Evolutionary conservation across 495 filamentous ascomycete genomes (phyloP).

Genomic region (Melanomma pulvis-pyrius): DNA sequence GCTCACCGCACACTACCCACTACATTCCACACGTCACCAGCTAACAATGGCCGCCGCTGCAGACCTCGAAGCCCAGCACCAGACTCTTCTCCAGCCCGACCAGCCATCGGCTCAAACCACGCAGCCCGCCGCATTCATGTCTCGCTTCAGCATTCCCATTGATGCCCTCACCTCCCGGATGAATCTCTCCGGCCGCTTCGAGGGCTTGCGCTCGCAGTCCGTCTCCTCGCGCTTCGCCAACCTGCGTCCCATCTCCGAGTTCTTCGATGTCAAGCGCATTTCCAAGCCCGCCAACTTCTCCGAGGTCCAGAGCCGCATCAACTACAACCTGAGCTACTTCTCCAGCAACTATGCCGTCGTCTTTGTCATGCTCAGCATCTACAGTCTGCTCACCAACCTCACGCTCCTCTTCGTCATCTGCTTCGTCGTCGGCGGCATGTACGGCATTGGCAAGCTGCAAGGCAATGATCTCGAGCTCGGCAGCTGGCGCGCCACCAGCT

Average conservation of each 20-base stretch:
- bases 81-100: constrained; percentile 19
- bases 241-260: constrained; percentile 87
- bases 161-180: constrained; percentile 88
- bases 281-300: constrained; percentile 90
- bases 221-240: constrained; percentile 85
- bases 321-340: constrained; percentile 97
- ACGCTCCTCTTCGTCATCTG: constrained; percentile 87
- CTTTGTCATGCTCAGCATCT: constrained; percentile 93
- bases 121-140: constrained; percentile 58
- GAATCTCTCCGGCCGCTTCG: constrained; percentile 76
- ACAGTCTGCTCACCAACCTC: constrained; percentile 84
- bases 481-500: constrained; percentile 77
- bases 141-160: constrained; percentile 85
- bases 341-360: constrained; percentile 97
- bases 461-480: constrained; percentile 88
- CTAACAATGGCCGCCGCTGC: constrained; percentile 29
- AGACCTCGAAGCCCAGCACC: constrained; percentile 32
- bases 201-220: constrained; percentile 74
- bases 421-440: constrained; percentile 82
- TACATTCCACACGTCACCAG: constrained; percentile 1
- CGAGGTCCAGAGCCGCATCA: constrained; percentile 90
- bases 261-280: constrained; percentile 91
- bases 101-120: not conserved
- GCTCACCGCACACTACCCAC: not conserved
- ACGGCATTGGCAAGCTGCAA: constrained; percentile 82